Evolutionary conservation across 345 rosid species (phyloP).

Genomic region (Pelargonium nanum): DNA sequence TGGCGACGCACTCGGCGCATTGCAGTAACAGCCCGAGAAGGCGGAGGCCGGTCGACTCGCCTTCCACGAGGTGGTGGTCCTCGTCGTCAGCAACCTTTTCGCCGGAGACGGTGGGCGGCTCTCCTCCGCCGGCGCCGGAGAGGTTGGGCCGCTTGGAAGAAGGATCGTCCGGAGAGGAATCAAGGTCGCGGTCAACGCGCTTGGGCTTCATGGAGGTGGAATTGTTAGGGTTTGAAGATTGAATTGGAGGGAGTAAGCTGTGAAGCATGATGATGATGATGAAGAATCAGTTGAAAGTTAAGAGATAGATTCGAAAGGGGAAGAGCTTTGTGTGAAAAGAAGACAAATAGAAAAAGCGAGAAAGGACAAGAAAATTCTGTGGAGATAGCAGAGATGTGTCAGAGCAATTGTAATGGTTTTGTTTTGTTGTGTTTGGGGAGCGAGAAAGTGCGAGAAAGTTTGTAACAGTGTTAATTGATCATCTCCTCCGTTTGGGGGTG

Average conservation of each 20-base stretch:
- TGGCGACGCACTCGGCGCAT: constrained; percentile 87
- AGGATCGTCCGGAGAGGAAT: constrained; percentile 28
- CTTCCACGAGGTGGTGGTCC: constrained; percentile 11
- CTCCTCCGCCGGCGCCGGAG: constrained; percentile 6
- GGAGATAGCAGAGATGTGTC: constrained; percentile 1
- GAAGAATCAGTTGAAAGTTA: background rate
- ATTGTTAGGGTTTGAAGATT: background rate
- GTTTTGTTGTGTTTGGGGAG: constrained; percentile 16
- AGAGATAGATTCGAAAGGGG: background rate
- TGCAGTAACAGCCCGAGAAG: constrained; percentile 75
- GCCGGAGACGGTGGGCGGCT: constrained; percentile 9
- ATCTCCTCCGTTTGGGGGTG: too few relatives aligned
- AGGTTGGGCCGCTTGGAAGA: constrained; percentile 39
- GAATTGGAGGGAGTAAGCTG: constrained; percentile 1
- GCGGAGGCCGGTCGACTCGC: constrained; percentile 44
- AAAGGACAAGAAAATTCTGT: background rate
- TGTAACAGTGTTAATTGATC: constrained; percentile 2
- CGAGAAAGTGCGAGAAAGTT: constrained; percentile 19
- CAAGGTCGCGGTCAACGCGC: constrained; percentile 33
- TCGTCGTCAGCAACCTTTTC: constrained; percentile 12
- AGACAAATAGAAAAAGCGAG: background rate
- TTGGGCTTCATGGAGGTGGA: constrained; percentile 50
- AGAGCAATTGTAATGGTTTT: constrained; percentile 1
- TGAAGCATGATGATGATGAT: background rate
- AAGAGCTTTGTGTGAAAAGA: background rate